Conservation (phyloP, 2,329 filamentous ascomycete species). For the Exophiala sideris region DNA sequence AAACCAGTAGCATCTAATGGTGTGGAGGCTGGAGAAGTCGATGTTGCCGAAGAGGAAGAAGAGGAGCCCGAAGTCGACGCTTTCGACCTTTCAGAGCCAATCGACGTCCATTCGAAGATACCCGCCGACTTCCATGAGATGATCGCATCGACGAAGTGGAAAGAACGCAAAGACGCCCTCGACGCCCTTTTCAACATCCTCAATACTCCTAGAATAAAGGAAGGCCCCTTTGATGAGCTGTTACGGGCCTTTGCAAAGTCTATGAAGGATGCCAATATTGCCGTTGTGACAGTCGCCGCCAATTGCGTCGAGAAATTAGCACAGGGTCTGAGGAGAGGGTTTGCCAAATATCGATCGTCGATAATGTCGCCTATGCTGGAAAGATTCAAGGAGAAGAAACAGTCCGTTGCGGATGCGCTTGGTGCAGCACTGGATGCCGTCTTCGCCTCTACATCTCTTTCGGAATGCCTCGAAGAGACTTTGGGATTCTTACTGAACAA, state of each 20-base stretch:
- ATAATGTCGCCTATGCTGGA: slow-evolving; percentile 92
- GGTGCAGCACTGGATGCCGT: slow-evolving; percentile 76
- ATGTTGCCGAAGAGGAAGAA: slow-evolving; percentile 59
- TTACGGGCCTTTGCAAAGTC: slow-evolving; percentile 81
- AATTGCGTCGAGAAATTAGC: slow-evolving; percentile 88
- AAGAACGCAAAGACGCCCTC: slow-evolving; percentile 91
- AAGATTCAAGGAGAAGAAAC: slow-evolving; percentile 95
- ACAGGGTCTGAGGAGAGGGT: slow-evolving; percentile 74
- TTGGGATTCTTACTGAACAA: slow-evolving; percentile 83
- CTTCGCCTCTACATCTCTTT: slow-evolving; percentile 64
- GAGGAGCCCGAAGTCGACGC: slow-evolving; percentile 69
- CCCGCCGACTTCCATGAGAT: slow-evolving; percentile 79
- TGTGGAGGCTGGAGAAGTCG: slow-evolving; percentile 53
- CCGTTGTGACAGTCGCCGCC: slow-evolving; percentile 87
- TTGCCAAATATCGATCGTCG: slow-evolving; percentile 72
- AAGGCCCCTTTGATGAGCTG: slow-evolving; percentile 82
- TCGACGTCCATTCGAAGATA: slow-evolving; percentile 79
- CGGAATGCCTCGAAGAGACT: slow-evolving; percentile 89
- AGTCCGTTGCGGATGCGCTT: slow-evolving; percentile 79
- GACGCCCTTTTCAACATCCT: slow-evolving; percentile 73
- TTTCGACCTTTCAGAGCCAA: slow-evolving; percentile 76
- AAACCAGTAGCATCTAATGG: slow-evolving; percentile 59
- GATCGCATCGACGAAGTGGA: slow-evolving; percentile 91
- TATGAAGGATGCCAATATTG: slow-evolving; percentile 98
- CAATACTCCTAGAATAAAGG: slow-evolving; percentile 88